phyloP scores from a whole-genome alignment of 371 early-diverging fungal genomes.

The Mortierella sp. region DNA sequence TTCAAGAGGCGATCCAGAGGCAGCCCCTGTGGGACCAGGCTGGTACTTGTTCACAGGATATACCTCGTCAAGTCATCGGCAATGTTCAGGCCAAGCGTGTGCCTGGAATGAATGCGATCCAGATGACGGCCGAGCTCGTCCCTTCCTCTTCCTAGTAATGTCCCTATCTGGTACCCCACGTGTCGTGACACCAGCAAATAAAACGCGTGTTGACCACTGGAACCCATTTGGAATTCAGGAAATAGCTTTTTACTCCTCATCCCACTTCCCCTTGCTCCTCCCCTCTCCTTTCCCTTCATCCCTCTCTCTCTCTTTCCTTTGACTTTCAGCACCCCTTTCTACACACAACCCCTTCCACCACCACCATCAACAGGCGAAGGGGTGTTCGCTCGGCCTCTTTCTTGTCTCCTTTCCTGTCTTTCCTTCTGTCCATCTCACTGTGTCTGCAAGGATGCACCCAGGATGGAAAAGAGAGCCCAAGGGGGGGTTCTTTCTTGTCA shows the following conservation, averaged over 20 bases:
- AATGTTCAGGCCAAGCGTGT: constrained; percentile 40
- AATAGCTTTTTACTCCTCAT: neutral
- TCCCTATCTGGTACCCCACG: neutral
- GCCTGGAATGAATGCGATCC: constrained; percentile 36
- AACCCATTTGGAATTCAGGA: neutral
- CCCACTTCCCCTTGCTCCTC: neutral
- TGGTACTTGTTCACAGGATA: neutral
- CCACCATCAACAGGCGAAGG: neutral
- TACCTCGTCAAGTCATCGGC: constrained; percentile 10
- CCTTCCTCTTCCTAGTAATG: neutral
- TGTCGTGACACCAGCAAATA: neutral
- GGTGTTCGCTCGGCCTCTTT: neutral
- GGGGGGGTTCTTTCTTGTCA: neutral
- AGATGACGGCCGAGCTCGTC: constrained; percentile 35
- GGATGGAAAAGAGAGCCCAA: neutral
- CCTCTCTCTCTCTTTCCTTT: neutral
- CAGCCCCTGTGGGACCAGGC: constrained; percentile 18
- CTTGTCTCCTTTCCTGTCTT: neutral
- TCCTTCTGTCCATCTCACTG: neutral
- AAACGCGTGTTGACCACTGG: neutral
- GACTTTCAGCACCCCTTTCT: neutral
- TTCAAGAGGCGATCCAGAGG: constrained; percentile 21
- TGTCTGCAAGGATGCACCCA: neutral
- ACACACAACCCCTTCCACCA: neutral
- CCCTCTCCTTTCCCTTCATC: neutral